phyloP scores from a whole-genome alignment of 2,329 filamentous ascomycete genomes.

The Trichoderma harzianum region DNA sequence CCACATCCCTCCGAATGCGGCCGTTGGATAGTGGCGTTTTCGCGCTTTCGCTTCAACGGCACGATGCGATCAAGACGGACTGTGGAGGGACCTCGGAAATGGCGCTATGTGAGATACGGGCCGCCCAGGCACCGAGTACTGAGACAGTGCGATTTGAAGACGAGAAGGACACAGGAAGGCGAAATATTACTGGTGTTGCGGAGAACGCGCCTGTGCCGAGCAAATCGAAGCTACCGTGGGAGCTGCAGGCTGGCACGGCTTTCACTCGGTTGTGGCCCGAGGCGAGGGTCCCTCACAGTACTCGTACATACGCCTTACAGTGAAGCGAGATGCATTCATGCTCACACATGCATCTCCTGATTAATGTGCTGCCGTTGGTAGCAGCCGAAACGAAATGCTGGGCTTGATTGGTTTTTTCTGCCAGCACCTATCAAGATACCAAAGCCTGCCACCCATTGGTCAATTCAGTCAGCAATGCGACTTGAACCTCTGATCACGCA shows the following conservation, averaged over 20 bases:
- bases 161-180: background rate
- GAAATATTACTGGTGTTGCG: background rate
- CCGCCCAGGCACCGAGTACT: background rate
- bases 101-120: background rate
- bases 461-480: background rate
- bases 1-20: constrained; percentile 7
- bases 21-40: background rate
- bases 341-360: background rate
- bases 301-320: background rate
- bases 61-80: background rate
- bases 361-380: background rate
- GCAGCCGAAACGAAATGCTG: background rate
- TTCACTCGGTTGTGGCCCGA: constrained; percentile 11
- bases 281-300: constrained; percentile 12
- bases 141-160: background rate
- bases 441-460: background rate
- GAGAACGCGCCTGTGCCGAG: background rate
- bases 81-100: constrained; percentile 3
- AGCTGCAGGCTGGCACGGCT: constrained; percentile 1
- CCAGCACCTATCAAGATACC: background rate
- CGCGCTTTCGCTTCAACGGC: constrained; percentile 8
- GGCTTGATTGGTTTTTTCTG: background rate
- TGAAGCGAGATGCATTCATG: constrained; percentile 1
- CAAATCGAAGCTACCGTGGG: background rate
- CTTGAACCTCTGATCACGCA: background rate